A percentile compares a stretch with the other conserved stretches of the same genome.
Evolutionary conservation across 345 rosid genomes (phyloP).

Genomic region (Euclidium syriacum): DNA sequence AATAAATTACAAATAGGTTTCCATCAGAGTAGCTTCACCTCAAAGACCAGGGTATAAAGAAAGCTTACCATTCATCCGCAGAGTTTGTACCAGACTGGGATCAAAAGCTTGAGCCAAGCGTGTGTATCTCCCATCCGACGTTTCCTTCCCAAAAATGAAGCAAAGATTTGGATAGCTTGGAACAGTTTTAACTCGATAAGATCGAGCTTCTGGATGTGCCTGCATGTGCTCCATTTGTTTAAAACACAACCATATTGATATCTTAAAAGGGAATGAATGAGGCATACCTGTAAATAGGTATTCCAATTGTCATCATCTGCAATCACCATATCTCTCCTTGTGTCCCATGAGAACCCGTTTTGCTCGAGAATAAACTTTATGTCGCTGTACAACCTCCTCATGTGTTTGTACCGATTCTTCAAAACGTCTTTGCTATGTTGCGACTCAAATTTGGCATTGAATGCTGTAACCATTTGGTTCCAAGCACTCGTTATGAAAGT

Average conservation of each 20-base stretch:
- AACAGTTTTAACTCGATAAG: constrained; percentile 76
- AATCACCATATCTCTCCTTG: constrained; percentile 60
- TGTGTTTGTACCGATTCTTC: constrained; percentile 78
- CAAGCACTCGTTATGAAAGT: constrained; percentile 76
- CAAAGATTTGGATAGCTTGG: constrained; percentile 66
- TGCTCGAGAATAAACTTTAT: constrained; percentile 62
- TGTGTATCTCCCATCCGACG: constrained; percentile 56
- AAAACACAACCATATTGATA: constrained; percentile 4
- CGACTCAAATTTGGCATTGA: constrained; percentile 59
- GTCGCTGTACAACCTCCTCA: constrained; percentile 73
- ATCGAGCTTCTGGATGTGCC: constrained; percentile 85
- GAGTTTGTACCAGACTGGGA: constrained; percentile 30
- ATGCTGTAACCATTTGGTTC: constrained; percentile 57
- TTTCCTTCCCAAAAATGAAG: constrained; percentile 69
- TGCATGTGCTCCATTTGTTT: constrained; percentile 30
- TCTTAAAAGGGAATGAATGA: constrained; percentile 11
- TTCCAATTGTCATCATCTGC: constrained; percentile 77
- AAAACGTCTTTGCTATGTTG: constrained; percentile 65
- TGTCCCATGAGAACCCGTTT: constrained; percentile 77
- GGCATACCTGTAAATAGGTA: constrained; percentile 56
- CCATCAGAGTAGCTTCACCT: not conserved
- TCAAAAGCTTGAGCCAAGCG: constrained; percentile 52
- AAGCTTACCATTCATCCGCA: constrained; percentile 48
- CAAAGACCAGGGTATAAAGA: not conserved
- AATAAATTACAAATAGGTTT: not conserved